Percentiles rank a stretch among this genome's conserved stretches.
These are phyloP conservation scores for Pestalotiopsis sp. DNA, from an alignment of 2,329 filamentous ascomycete species.

Conservation along the genomic window DNA sequence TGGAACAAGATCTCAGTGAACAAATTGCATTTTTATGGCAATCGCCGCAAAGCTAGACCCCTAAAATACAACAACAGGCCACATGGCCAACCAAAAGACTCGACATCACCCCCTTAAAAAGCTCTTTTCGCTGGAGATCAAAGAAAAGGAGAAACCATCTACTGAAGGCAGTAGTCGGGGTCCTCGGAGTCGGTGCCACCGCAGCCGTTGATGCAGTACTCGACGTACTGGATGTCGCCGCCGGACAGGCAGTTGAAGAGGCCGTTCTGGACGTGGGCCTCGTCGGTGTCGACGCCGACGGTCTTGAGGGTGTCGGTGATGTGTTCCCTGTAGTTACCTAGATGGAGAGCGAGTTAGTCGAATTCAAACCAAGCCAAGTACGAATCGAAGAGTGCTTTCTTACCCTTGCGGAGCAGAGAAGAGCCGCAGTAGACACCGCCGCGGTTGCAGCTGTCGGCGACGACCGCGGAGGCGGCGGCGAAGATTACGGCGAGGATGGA, in stretches of 20 bases:
- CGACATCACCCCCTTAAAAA: no score
- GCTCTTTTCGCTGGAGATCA: no score
- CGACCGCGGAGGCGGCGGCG: slow-evolving; percentile 7
- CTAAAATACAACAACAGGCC: no score
- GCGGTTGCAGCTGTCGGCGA: slow-evolving; percentile 17
- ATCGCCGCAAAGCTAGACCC: no score
- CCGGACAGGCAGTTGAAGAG: slow-evolving; percentile 14
- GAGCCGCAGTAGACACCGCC: slow-evolving; percentile 16
- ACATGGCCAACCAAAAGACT: no score
- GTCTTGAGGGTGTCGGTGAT: slow-evolving; percentile 13
- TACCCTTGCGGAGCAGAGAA: slow-evolving; percentile 13
- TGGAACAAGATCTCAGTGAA: no score
- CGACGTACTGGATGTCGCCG: slow-evolving; percentile 12
- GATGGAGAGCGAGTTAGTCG: neutral
- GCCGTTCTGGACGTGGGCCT: slow-evolving; percentile 14
- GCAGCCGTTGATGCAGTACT: slow-evolving; percentile 14
- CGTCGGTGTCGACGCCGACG: neutral
- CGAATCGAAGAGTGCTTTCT: neutral
- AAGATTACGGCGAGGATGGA: neutral
- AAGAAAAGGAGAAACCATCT: neutral
- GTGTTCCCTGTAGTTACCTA: slow-evolving; percentile 17
- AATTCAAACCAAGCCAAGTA: neutral
- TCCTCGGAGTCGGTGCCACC: slow-evolving; percentile 14
- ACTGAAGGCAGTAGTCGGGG: slow-evolving; percentile 6
- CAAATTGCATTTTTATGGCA: no score